phyloP scores from a whole-genome alignment of 768 basidiomycete genomes.

The Leccinum obscurum region DNA sequence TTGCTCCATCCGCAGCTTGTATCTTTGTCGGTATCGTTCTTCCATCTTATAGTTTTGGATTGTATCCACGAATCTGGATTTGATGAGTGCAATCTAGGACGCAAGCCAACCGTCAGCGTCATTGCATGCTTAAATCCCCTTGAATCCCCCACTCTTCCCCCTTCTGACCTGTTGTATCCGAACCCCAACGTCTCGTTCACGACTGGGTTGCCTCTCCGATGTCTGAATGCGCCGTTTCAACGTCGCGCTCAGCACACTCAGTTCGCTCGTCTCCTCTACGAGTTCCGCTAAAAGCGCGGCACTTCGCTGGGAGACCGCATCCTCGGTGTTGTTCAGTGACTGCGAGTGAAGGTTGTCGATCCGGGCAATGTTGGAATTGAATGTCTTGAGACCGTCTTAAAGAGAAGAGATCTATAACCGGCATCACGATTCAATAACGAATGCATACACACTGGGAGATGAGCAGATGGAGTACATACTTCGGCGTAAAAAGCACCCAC shows the following conservation, averaged over 20 bases:
- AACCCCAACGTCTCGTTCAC: conserved; percentile 64
- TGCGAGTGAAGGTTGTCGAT: conserved; percentile 75
- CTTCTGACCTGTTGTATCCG: conserved; percentile 70
- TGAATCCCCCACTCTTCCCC: too few relatives aligned
- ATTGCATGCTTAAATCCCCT: conserved; percentile 9
- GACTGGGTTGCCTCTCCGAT: conserved; percentile 65
- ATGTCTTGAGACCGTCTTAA: conserved; percentile 66
- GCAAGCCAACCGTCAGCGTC: conserved; percentile 11
- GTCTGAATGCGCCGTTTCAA: conserved; percentile 75
- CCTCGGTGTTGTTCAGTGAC: conserved; percentile 78
- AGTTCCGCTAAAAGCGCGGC: conserved; percentile 67
- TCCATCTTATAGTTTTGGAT: conserved; percentile 88
- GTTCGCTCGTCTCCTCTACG: conserved; percentile 66
- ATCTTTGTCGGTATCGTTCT: conserved; percentile 72
- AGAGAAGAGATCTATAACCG: conserved; percentile 63
- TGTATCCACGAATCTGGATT: conserved; percentile 79
- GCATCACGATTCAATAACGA: background rate
- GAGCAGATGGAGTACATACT: conserved; percentile 39
- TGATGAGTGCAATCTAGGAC: conserved; percentile 56
- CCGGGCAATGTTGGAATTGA: conserved; percentile 66
- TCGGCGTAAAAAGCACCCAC: conserved; percentile 76
- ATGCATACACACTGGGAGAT: background rate
- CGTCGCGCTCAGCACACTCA: conserved; percentile 46
- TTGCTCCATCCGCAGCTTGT: conserved; percentile 79
- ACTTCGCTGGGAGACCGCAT: conserved; percentile 59